Percentiles rank a stretch among this genome's conserved stretches.
phyloP scores from a whole-genome alignment of 257 asterid species.

The Fraxinus americana region DNA sequence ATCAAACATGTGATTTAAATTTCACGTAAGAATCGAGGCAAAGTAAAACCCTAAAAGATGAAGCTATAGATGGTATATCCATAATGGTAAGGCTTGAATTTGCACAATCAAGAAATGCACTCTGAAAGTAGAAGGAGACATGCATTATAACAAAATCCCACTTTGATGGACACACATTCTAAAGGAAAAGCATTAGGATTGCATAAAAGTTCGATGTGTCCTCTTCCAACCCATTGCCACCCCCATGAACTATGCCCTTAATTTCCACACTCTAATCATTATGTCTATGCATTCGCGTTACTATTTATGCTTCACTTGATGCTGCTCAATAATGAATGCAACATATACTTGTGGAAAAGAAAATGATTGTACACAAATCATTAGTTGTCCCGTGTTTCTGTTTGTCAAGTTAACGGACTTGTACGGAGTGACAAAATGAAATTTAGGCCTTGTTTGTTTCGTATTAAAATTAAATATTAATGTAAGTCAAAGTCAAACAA shows the following conservation, averaged over 20 bases:
- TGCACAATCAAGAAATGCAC: neutral
- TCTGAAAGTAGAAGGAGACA: neutral
- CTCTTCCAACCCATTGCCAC: conserved; percentile 9
- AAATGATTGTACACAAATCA: neutral
- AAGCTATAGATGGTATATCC: neutral
- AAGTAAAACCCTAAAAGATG: neutral
- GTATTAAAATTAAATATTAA: too few relatives aligned
- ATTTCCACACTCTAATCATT: neutral
- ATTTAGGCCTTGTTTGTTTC: too few relatives aligned
- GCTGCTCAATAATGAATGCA: neutral
- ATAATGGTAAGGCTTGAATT: neutral
- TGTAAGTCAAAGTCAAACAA: too few relatives aligned
- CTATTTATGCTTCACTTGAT: conserved; percentile 22
- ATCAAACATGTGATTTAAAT: neutral
- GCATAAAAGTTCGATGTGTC: conserved; percentile 30
- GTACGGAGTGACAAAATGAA: too few relatives aligned
- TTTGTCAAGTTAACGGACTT: neutral
- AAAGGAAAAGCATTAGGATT: neutral
- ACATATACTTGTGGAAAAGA: neutral
- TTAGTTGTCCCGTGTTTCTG: conserved; percentile 25
- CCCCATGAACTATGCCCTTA: conserved; percentile 1
- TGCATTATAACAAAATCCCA: conserved; percentile 11
- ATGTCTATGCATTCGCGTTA: conserved; percentile 1
- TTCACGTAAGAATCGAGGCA: neutral
- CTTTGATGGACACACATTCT: conserved; percentile 30